Evolutionary conservation across 306 rosid species (phyloP).

Genomic region (Abrus pulchellus): DNA sequence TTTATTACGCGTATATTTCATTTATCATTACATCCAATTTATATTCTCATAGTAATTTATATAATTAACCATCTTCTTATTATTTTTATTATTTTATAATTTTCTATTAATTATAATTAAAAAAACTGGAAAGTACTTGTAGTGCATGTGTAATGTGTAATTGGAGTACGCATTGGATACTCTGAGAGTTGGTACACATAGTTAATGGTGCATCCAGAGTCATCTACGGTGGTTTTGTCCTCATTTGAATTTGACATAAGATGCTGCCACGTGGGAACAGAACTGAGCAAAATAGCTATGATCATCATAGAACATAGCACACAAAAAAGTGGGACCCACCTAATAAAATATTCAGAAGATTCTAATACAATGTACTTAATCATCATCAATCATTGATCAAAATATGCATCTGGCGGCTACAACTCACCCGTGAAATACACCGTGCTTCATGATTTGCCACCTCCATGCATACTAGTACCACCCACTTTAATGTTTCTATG

Average conservation of each 20-base stretch:
- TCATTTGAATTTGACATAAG: not conserved
- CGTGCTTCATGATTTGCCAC: conserved; percentile 25
- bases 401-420: conserved; percentile 44
- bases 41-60: not conserved
- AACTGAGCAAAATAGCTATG: no score
- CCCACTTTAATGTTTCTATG: not conserved
- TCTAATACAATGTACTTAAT: not conserved
- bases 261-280: conserved; percentile 40
- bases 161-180: conserved; percentile 58
- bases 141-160: not conserved
- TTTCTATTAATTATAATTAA: not conserved
- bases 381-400: conserved; percentile 31
- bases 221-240: conserved; percentile 54
- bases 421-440: conserved; percentile 38
- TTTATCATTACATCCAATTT: not conserved
- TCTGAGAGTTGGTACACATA: conserved; percentile 42
- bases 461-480: conserved; percentile 20
- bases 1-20: no score
- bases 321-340: not conserved
- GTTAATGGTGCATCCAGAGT: conserved; percentile 38
- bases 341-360: conserved; percentile 27
- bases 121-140: not conserved
- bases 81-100: not conserved
- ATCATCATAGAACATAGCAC: not conserved
- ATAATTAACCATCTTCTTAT: not conserved